Base-by-base conservation (phyloP, 208 protist species). In the Angomonas ambiguus region DNA sequence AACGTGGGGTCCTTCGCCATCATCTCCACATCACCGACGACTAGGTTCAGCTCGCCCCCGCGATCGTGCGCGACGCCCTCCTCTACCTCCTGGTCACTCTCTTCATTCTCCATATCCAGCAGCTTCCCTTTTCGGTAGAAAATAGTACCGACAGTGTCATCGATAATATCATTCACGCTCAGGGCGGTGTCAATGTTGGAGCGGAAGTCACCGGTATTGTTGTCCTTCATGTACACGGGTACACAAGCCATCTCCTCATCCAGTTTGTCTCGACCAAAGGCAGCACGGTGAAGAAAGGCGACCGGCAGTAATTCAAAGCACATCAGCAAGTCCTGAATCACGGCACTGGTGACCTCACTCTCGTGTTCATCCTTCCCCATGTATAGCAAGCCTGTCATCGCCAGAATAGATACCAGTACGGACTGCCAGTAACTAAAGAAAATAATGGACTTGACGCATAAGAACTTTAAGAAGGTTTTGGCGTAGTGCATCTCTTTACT, bases 391-490 rank as follows among this genome's bases (percentile, higher is more conserved):
- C 74, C 71, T 0, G 74, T 59, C 31, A 55, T 67, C 31, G 73
- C 58, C n/a, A 85, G 73, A 2, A 92, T 35, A 62, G 68, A 87
- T 5, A 96, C 74, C 24, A 71, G 42, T 31, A 91, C 77, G 38
- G 83, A 87, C 63, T 95, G 90, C 87, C 90, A 95, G 61, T 91
- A 95, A 38, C 84, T 86, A 69, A 93, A 93, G 68, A 95, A 92
- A 42, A 95, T 95, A 65, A 95, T 88, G 10, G 80, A 83, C 76
- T 95, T 95, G 67, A 95, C 77, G 63, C 87, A 93, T 10, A 95
- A 45, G 64, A 95, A 95, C 74, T 95, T 95, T 38, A 88, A 65
- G 62, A 92, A 86, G 2, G 90, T 89, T 56, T 85, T 82, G 62
- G 80, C 87, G 65, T 91, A 90, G 67, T 91, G 77, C 74, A 95